Evolutionary conservation across 768 basidiomycete species (phyloP), one percentile per base, ranked within the genome.

Genomic region (Pisolithus microcarpus): DNA sequence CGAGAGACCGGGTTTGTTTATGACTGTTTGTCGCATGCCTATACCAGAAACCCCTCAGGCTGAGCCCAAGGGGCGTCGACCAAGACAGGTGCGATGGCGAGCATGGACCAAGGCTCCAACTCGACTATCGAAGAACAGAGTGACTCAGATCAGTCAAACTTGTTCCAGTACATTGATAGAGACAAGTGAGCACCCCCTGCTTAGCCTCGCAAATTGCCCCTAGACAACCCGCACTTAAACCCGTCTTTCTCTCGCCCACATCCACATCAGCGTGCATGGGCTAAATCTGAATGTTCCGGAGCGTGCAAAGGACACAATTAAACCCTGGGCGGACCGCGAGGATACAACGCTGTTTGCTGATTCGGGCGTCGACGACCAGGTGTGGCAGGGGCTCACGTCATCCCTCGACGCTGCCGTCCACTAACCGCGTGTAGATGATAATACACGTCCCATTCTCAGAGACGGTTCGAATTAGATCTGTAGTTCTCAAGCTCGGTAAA

Each of bases 291-390:
- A 78, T 5, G 75, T 88, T n/a, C 89, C 89, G 23, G 90, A 91
- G 63, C 77, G 84, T 57, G 90, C 89, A 1, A 82, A 80, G 55
- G 77, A 71, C 13, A 66, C 90, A 36, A 84, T 92, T 54, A 92
- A 92, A 65, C 80, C 85, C 3, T 92, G 90, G 90, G 77, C 84
- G 50, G 74, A 86, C 57, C 72, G 89, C 42, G 86, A 91, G 21
- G 80, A 84, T 46, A 82, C 77, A 10, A 67, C 67, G 3, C 75
- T 72, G 55, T 91, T 71, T 53, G 82, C 80, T 13, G 85, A 91
- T 18, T 91, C 89, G 0, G 83, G 81, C 30, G 89, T 91, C 13
- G 90, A 92, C 56, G 89, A 92, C 61, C 87, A 92, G 78, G 89
- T 87, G 53, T 45, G 72, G 52, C 30, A 46, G 30, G 24, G 24